Base-by-base conservation (phyloP, 305 asterid species). In the Salvia sclarea region DNA sequence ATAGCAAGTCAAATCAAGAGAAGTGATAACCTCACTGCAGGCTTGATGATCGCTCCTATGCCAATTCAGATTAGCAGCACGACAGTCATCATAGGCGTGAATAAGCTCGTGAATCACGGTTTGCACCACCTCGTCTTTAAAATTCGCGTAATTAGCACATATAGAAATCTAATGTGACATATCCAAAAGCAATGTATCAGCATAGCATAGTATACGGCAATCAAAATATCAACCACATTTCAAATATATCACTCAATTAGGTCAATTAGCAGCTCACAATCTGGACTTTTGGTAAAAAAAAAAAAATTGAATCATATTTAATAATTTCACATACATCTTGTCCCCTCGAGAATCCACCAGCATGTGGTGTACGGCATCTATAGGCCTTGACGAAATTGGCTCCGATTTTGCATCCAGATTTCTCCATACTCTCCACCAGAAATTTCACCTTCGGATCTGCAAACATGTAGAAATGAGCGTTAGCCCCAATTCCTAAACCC, bases 21-120 rank as follows among this genome's bases (percentile, higher is more conserved):
- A 43, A 16, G 24, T 2, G 4, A 31, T 9, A 2, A 90, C 95
- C 91, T 92, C 97, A 68, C 95, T 90, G 81, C 98, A 90, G 21
- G 95, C 96, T 44, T 86, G 96, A 82, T 92, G 96, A 58, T 92
- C 94, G 33, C 96, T 85, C 69, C 85, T 62, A 28, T 76, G 8
- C 97, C 94, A 90, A 60, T 86, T 82, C 83, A 92, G 72, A 75
- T 92, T 90, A 20, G 88, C 86, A 62, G 81, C 92, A 25, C 87
- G 88, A 37, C 98, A 93, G 4, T 93, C 96, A 58, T 90, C 96
- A 44, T 90, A 90, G 1, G 94, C 94, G 76, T 93, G 98, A 76
- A 93, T 88, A 58, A 93, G 91, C 82, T 93, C 95, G 57, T 90
- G 97, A 78, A 84, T 88, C 75, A 93, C 81, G 16, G 77, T 84